Percentiles rank a stretch among this genome's conserved stretches.
phyloP scores from a whole-genome alignment of 768 basidiomycete species.

The Coprinopsis sp. region DNA sequence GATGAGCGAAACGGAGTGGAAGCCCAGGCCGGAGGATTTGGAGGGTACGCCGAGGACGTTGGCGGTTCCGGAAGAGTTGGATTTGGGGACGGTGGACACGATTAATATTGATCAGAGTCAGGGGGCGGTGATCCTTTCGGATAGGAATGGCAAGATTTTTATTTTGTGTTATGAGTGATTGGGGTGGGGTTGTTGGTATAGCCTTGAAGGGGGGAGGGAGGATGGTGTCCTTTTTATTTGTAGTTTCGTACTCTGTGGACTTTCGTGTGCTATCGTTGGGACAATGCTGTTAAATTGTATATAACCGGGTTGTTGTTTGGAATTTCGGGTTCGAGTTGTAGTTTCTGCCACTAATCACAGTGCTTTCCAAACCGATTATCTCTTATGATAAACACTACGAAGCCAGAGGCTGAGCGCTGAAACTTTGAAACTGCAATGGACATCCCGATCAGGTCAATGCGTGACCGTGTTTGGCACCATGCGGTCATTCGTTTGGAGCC shows the following conservation, averaged over 20 bases:
- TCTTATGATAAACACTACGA: too few species aligned
- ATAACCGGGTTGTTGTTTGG: too few species aligned
- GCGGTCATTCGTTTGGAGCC: too few species aligned
- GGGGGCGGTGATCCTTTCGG: slow-evolving; percentile 66
- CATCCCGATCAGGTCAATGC: too few species aligned
- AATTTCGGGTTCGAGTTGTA: too few species aligned
- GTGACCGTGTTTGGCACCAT: too few species aligned
- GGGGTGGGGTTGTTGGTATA: background rate
- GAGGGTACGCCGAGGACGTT: slow-evolving; percentile 55
- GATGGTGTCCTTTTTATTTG: background rate
- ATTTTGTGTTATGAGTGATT: slow-evolving; percentile 60
- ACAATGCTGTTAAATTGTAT: too few species aligned
- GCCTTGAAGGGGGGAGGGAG: background rate
- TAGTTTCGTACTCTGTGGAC: background rate
- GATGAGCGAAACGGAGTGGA: slow-evolving; percentile 16
- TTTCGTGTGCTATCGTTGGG: too few species aligned
- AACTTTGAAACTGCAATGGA: too few species aligned
- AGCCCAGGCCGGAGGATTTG: slow-evolving; percentile 12
- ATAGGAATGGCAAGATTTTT: slow-evolving; percentile 65
- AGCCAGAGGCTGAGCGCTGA: too few species aligned
- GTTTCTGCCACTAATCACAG: too few species aligned
- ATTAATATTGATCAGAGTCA: slow-evolving; percentile 78
- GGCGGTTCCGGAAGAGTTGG: slow-evolving; percentile 58
- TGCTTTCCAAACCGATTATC: too few species aligned
- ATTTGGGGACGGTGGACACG: slow-evolving; percentile 63